phyloP scores from a whole-genome alignment of 2,329 filamentous ascomycete species.

The Aspergillus awamori region DNA sequence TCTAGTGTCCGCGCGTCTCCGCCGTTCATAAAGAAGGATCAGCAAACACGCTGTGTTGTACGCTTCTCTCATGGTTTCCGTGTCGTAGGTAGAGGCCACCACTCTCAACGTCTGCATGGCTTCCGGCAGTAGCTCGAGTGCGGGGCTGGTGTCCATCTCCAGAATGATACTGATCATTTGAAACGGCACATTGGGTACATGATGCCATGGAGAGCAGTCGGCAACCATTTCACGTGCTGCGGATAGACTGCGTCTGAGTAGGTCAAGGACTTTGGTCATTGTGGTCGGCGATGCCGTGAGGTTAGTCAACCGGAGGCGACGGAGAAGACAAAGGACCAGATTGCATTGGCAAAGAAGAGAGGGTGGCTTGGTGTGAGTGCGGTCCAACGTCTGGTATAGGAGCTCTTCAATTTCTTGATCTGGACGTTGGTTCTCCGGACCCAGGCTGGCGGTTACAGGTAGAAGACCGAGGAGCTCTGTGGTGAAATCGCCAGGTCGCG shows the following conservation, averaged over 20 bases:
- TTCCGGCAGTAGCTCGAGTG: constrained; percentile 51
- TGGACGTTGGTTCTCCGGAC: constrained; percentile 49
- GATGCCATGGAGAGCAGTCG: constrained; percentile 57
- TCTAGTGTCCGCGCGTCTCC: constrained; percentile 45
- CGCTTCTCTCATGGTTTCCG: constrained; percentile 53
- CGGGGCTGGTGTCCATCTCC: constrained; percentile 55
- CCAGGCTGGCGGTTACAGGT: constrained; percentile 55
- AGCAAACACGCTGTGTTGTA: constrained; percentile 56
- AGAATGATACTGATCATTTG: constrained; percentile 59
- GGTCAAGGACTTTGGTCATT: constrained; percentile 49
- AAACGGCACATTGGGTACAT: constrained; percentile 62
- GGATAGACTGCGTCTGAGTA: constrained; percentile 48
- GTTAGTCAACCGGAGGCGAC: constrained; percentile 55
- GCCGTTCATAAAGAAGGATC: constrained; percentile 53
- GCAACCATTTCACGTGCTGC: constrained; percentile 51
- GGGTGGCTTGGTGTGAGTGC: constrained; percentile 45
- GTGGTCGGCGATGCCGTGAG: constrained; percentile 45
- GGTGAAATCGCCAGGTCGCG: constrained; percentile 51
- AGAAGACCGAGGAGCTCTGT: constrained; percentile 55
- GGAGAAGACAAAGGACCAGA: constrained; percentile 56
- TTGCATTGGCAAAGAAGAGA: constrained; percentile 57
- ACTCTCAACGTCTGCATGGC: constrained; percentile 53
- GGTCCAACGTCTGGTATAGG: constrained; percentile 43
- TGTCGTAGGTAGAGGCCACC: constrained; percentile 49
- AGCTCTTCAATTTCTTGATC: constrained; percentile 48